Conservation (phyloP, 495 filamentous ascomycete genomes). For the Aspergillus asperescens region DNA sequence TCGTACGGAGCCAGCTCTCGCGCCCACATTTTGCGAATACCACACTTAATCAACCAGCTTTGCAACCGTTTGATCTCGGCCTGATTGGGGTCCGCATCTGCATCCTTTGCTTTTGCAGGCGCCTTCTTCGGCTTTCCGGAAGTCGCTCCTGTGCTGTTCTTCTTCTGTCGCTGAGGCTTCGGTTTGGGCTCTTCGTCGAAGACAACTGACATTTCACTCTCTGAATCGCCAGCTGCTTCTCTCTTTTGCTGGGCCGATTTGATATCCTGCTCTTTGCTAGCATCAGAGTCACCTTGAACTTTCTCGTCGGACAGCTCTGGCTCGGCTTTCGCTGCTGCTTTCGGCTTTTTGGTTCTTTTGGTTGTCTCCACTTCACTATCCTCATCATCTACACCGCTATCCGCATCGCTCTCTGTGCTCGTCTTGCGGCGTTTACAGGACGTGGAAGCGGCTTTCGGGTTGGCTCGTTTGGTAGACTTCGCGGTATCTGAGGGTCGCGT, state of each 20-base stretch:
- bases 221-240: conserved; percentile 49
- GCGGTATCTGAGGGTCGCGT: conserved; percentile 19
- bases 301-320: conserved; percentile 25
- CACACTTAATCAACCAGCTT: conserved; percentile 82
- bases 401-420: conserved; percentile 25
- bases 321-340: conserved; percentile 16
- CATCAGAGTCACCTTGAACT: conserved; percentile 21
- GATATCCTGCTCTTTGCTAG: conserved; percentile 21
- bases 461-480: conserved; percentile 28
- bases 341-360: conserved; percentile 20
- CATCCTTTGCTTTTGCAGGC: conserved; percentile 30
- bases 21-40: conserved; percentile 87
- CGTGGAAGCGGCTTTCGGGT: conserved; percentile 17
- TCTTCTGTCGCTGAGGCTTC: conserved; percentile 42
- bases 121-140: conserved; percentile 34
- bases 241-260: conserved; percentile 26
- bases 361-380: conserved; percentile 27
- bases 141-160: conserved; percentile 19
- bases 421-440: conserved; percentile 38
- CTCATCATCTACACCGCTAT: conserved; percentile 11
- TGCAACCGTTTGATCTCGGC: conserved; percentile 89
- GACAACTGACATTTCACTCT: conserved; percentile 76
- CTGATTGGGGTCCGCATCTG: conserved; percentile 60
- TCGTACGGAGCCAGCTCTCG: conserved; percentile 73
- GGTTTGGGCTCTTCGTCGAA: conserved; percentile 62